Evolutionary conservation across 805 yeast genomes (phyloP).

Genomic region (Zygosaccharomyces siamensis): DNA sequence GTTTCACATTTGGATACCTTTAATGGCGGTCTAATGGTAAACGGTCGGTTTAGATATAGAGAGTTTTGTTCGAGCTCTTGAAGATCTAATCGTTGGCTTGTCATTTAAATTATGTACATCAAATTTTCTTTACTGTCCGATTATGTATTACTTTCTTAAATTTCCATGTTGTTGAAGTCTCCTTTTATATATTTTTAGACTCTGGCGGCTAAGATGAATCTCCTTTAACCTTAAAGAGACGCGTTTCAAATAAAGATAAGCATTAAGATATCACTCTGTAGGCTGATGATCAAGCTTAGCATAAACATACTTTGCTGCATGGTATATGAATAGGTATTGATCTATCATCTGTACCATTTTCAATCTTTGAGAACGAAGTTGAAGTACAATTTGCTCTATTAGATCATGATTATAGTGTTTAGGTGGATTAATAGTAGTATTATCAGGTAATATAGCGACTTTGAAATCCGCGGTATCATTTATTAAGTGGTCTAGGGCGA

Average conservation of each 20-base stretch:
- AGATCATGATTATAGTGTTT: slow-evolving; percentile 28
- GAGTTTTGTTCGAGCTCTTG: background rate
- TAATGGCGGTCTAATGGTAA: background rate
- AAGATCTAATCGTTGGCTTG: background rate
- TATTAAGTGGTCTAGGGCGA: slow-evolving; percentile 42
- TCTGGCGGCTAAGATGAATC: background rate
- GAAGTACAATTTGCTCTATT: slow-evolving; percentile 33
- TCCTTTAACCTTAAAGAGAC: background rate
- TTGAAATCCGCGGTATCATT: slow-evolving; percentile 29
- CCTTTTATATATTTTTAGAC: background rate
- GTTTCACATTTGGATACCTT: background rate
- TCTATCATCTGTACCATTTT: slow-evolving; percentile 36
- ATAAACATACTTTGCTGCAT: slow-evolving; percentile 28
- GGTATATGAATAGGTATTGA: slow-evolving; percentile 33
- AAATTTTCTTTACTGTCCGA: background rate
- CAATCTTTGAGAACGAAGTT: slow-evolving; percentile 33
- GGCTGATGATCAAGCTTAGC: background rate
- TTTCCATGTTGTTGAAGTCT: background rate
- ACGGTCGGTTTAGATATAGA: background rate
- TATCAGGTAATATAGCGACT: background rate
- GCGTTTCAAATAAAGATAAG: background rate
- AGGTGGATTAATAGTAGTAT: slow-evolving; percentile 2
- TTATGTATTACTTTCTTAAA: background rate
- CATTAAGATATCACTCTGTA: background rate
- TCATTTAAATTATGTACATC: background rate